Evolutionary conservation across 805 yeast genomes (phyloP).

Genomic region (Zygosaccharomyces bisporus): DNA sequence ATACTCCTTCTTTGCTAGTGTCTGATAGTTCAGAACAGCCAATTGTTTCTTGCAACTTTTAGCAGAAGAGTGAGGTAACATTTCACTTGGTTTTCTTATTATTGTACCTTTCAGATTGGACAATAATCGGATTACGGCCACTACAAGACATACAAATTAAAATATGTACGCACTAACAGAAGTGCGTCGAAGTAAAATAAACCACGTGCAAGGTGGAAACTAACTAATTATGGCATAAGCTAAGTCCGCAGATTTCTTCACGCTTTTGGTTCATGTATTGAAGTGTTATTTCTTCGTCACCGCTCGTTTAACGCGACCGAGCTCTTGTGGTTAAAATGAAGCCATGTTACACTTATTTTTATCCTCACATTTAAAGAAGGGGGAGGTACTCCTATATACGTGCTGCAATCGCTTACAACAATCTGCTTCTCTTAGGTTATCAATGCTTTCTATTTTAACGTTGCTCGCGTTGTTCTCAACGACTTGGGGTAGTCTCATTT

Average conservation of each 20-base stretch:
- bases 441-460: constrained; percentile 1
- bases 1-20: no score
- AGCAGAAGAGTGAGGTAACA: no score
- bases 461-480: constrained; percentile 1
- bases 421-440: not conserved
- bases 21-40: no score
- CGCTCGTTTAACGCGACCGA: constrained; percentile 1
- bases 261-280: not conserved
- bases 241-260: not conserved
- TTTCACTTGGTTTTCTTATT: no score
- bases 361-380: not conserved
- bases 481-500: not conserved
- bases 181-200: no score
- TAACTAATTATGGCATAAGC: no score
- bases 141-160: no score
- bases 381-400: not conserved
- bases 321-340: not conserved
- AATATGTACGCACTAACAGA: no score
- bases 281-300: not conserved
- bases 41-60: no score
- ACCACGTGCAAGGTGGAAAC: no score
- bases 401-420: not conserved
- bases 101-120: no score
- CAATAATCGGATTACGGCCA: no score
- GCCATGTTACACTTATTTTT: not conserved